Evolutionary conservation across 495 filamentous ascomycete species (phyloP).

Genomic region (Aspergillus ellipticus): DNA sequence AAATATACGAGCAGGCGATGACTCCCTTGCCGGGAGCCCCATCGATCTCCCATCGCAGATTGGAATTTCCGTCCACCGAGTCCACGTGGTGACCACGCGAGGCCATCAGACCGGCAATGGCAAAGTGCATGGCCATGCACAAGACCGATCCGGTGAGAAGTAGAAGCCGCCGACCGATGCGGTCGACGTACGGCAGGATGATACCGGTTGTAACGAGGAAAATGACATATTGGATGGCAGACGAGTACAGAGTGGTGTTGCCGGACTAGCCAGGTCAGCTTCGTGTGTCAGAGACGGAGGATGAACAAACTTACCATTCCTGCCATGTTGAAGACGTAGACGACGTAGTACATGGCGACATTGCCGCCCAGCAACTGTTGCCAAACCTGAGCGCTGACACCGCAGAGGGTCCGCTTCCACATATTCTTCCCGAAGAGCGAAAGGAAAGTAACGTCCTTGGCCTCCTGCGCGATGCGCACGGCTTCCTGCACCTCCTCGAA

Average conservation of each 20-base stretch:
- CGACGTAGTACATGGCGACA: conserved; percentile 67
- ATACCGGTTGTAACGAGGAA: conserved; percentile 68
- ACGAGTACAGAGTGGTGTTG: conserved; percentile 63
- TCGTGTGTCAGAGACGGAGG: background rate
- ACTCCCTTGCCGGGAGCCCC: conserved; percentile 62
- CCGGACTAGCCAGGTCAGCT: conserved; percentile 36
- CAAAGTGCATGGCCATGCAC: conserved; percentile 64
- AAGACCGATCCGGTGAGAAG: conserved; percentile 64
- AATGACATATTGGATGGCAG: conserved; percentile 70
- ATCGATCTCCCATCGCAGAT: conserved; percentile 60
- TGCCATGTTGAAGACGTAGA: conserved; percentile 69
- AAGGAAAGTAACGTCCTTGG: conserved; percentile 55
- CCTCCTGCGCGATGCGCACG: conserved; percentile 45
- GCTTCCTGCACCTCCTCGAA: conserved; percentile 70
- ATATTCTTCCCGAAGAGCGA: conserved; percentile 58
- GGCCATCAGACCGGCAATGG: conserved; percentile 53
- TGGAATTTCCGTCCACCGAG: conserved; percentile 61
- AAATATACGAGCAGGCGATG: conserved; percentile 75
- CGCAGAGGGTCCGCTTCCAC: conserved; percentile 70
- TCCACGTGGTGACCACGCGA: conserved; percentile 50
- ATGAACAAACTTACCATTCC: conserved; percentile 30
- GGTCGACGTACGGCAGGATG: conserved; percentile 71
- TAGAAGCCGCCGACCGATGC: conserved; percentile 65
- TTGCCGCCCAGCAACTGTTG: conserved; percentile 69
- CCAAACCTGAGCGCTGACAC: conserved; percentile 63